phyloP scores from a whole-genome alignment of 2,329 filamentous ascomycete species.

The Zasmidium citrigriseum region DNA sequence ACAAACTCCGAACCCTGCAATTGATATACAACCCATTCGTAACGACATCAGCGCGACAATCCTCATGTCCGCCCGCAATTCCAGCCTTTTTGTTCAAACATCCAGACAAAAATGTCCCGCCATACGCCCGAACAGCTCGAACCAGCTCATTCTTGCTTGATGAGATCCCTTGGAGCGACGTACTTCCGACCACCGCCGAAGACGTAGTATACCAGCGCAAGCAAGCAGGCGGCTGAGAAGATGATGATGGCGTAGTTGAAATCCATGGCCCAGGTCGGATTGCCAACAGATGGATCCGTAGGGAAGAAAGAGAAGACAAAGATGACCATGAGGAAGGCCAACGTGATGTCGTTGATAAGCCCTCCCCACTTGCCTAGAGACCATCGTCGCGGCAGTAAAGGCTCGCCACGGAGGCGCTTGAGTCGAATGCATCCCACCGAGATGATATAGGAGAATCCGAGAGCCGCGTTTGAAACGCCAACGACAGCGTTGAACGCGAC shows the following conservation, averaged over 20 bases:
- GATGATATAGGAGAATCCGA: constrained; percentile 37
- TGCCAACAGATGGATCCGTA: constrained; percentile 19
- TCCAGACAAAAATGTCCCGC: neutral
- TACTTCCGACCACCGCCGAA: constrained; percentile 30
- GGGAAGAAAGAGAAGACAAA: constrained; percentile 40
- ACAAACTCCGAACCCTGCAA: neutral
- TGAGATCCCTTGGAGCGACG: constrained; percentile 32
- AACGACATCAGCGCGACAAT: neutral
- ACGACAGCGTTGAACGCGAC: constrained; percentile 44
- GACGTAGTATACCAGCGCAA: constrained; percentile 30
- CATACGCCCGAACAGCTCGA: neutral
- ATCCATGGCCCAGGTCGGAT: constrained; percentile 25
- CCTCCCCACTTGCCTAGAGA: constrained; percentile 36
- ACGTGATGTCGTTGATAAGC: constrained; percentile 35
- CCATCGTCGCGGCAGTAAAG: constrained; percentile 34
- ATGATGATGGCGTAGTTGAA: constrained; percentile 39
- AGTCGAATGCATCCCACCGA: constrained; percentile 35
- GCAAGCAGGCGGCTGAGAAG: constrained; percentile 26
- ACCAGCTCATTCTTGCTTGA: constrained; percentile 25
- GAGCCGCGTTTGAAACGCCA: constrained; percentile 40
- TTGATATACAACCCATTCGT: neutral
- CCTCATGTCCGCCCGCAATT: neutral
- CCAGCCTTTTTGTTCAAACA: neutral
- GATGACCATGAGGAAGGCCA: constrained; percentile 32
- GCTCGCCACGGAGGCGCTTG: constrained; percentile 32